Evolutionary conservation across 495 filamentous ascomycete species (phyloP), one percentile per base, ranked within the genome.

Genomic region (Penicillium robsamsonii): DNA sequence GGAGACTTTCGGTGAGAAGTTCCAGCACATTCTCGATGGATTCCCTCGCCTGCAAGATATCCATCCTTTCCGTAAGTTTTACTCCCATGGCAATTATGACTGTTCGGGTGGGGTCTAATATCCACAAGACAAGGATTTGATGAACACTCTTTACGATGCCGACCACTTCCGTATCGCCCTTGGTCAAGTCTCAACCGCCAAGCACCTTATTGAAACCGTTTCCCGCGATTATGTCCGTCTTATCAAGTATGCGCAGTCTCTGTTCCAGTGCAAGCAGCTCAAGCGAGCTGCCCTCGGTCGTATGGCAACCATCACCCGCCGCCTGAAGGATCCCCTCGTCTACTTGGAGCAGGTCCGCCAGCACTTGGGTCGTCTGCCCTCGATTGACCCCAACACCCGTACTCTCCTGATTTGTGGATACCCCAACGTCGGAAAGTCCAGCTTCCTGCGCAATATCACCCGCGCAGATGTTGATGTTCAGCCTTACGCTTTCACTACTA

Each of bases 341-440:
- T 98, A 98, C 71, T 87, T 98, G 51, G 94, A 98, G 76, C 93
- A 97, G 76, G 94, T 98, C 61, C 86, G 94, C 44, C 95, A 97
- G 74, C 94, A 98, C 84, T 81, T 98, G 65, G 93, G 91, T 57
- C 91, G 94, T 83, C 84, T 98, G 49, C 94, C 94, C n/a, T 85
- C 92, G 5, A 97, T 98, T 64, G 95, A 98, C 68, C 94, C 94
- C 30, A 97, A 93, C 62, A 97, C 94, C 12, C 81, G 94, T 40
- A 98, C 95, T 2, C 82, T 98, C 29, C 76, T 97, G 59, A 96
- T 98, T 58, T 96, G 92, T 68, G 94, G 95, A 45, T 97, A 97
- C 72, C 94, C 95, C 54, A 98, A 97, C 66, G 92, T 96, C 62
- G 94, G 94, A 67, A 98, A 98, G 77, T 95, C 90, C 25, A 93